Evolutionary conservation across 768 basidiomycete genomes (phyloP).

Genomic region (Neoboletus magnificus): DNA sequence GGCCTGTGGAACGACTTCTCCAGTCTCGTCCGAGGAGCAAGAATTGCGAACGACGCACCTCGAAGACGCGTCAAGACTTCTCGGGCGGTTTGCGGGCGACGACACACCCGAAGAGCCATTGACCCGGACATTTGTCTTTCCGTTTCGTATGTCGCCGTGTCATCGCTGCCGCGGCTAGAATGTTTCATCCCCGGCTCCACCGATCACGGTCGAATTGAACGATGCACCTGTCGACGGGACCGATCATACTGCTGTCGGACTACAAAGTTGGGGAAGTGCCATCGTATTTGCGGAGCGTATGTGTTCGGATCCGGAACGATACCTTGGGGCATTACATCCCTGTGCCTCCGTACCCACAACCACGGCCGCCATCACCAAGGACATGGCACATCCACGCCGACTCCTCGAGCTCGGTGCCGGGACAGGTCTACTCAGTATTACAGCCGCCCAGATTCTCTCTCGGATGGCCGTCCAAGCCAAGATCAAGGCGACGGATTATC

Average conservation of each 20-base stretch:
- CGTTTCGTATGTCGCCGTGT: conserved; percentile 18
- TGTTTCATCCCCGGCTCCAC: not conserved
- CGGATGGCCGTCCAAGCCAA: conserved; percentile 12
- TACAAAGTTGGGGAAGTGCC: conserved; percentile 83
- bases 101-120: conserved; percentile 42
- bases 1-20: conserved; percentile 25
- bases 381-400: conserved; percentile 25
- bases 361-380: not conserved
- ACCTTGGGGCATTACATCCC: conserved; percentile 33
- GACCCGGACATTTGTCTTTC: conserved; percentile 54
- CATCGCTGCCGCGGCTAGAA: not conserved
- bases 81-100: conserved; percentile 47
- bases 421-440: conserved; percentile 79
- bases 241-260: conserved; percentile 77
- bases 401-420: conserved; percentile 84
- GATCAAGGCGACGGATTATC: conserved; percentile 75
- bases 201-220: conserved; percentile 55
- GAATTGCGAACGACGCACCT: conserved; percentile 42
- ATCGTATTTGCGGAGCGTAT: conserved; percentile 68
- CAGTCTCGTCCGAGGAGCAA: conserved; percentile 33
- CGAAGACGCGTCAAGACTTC: conserved; percentile 57
- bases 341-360: not conserved
- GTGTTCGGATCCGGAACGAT: conserved; percentile 41
- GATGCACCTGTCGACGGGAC: conserved; percentile 61
- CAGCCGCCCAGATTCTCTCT: conserved; percentile 47